Conservation (phyloP, 2,329 filamentous ascomycete species). For the Beauveria sp. region DNA sequence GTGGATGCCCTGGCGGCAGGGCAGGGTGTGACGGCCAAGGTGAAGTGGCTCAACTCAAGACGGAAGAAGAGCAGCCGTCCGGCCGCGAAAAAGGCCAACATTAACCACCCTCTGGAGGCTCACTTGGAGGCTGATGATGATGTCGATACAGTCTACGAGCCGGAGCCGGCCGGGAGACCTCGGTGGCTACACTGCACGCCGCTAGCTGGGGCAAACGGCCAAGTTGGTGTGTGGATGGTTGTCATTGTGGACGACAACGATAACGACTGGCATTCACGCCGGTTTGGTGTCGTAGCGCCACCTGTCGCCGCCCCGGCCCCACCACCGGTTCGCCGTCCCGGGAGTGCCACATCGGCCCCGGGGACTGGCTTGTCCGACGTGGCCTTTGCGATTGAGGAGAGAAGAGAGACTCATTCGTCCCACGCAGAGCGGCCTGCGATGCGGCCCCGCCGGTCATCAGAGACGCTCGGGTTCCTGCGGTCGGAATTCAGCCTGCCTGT, state of each 20-base stretch:
- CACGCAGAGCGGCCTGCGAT: neutral
- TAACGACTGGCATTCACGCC: constrained; percentile 26
- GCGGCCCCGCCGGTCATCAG: constrained; percentile 14
- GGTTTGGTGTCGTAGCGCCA: neutral
- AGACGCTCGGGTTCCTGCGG: constrained; percentile 13
- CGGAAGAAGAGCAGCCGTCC: neutral
- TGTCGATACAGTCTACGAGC: constrained; percentile 7
- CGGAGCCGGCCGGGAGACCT: constrained; percentile 44
- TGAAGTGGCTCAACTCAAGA: constrained; percentile 52
- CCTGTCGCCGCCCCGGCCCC: neutral
- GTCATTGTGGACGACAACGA: constrained; percentile 60
- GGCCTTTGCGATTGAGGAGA: neutral
- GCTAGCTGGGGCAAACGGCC: constrained; percentile 55
- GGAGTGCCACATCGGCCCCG: neutral
- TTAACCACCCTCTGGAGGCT: constrained; percentile 10
- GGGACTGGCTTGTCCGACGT: neutral
- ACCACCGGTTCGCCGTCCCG: neutral
- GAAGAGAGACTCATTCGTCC: neutral
- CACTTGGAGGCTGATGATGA: constrained; percentile 15
- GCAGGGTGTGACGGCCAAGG: constrained; percentile 65
- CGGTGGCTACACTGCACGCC: constrained; percentile 75
- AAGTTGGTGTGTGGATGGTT: constrained; percentile 72
- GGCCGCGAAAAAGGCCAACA: neutral
- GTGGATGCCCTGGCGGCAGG: constrained; percentile 57
- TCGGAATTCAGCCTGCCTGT: neutral